Percentiles rank a stretch among this genome's conserved stretches.
Evolutionary conservation across 306 rosid species (phyloP).

Genomic region (Cicer chorassanicum): DNA sequence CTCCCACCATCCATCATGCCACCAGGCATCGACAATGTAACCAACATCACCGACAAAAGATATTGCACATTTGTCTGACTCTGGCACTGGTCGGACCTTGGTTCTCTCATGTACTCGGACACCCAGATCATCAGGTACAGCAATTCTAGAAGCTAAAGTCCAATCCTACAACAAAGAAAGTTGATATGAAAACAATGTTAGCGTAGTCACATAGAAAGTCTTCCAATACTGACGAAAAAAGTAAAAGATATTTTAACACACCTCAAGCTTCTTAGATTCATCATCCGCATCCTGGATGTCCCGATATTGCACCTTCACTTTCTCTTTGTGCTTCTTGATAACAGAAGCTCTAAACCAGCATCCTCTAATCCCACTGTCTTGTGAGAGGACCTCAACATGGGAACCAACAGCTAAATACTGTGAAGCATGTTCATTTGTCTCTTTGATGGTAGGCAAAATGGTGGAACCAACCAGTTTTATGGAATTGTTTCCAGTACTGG

Average conservation of each 20-base stretch:
- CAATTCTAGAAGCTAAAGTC: slow-evolving; percentile 68
- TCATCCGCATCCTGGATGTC: slow-evolving; percentile 78
- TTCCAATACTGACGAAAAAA: background rate
- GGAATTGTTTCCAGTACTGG: slow-evolving; percentile 40
- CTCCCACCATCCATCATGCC: slow-evolving; percentile 99
- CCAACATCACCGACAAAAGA: slow-evolving; percentile 58
- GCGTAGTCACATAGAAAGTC: background rate
- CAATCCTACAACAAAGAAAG: slow-evolving; percentile 67
- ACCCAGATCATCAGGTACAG: slow-evolving; percentile 61
- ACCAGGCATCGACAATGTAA: slow-evolving; percentile 78
- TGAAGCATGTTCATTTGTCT: slow-evolving; percentile 32
- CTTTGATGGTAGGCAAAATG: slow-evolving; percentile 37
- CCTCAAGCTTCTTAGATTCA: slow-evolving; percentile 82
- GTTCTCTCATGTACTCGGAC: slow-evolving; percentile 59
- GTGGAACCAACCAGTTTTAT: slow-evolving; percentile 33
- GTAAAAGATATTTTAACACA: slow-evolving; percentile 36
- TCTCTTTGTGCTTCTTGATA: slow-evolving; percentile 65
- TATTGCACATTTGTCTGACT: slow-evolving; percentile 42
- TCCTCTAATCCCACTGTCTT: slow-evolving; percentile 89
- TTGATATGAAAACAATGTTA: background rate
- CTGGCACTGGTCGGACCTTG: slow-evolving; percentile 62
- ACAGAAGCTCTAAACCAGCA: slow-evolving; percentile 88
- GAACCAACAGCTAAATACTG: slow-evolving; percentile 58
- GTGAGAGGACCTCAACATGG: slow-evolving; percentile 81
- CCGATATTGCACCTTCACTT: slow-evolving; percentile 79